These are phyloP conservation scores for Suillus subaureus DNA, from an alignment of 768 basidiomycete genomes.

Conservation along the genomic window DNA sequence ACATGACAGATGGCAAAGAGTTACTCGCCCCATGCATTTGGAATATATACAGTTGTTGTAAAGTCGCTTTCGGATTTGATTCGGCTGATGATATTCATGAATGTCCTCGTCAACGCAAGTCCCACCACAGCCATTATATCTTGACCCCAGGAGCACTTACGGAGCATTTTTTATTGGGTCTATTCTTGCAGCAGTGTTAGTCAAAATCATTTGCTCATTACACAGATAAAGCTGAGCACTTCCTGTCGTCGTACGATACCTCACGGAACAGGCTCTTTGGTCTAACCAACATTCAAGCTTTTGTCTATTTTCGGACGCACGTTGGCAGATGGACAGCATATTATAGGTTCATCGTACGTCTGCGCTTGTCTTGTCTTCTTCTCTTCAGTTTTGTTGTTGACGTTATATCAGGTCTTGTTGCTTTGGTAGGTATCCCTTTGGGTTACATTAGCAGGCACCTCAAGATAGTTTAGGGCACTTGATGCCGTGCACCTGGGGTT, in stretches of 20 bases:
- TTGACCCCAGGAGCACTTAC: not conserved
- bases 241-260: not conserved
- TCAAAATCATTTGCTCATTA: not conserved
- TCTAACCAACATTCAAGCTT: constrained; percentile 9
- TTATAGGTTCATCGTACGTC: constrained; percentile 8
- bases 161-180: not conserved
- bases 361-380: not conserved
- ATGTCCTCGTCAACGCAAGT: not conserved
- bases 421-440: constrained; percentile 11
- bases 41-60: not conserved
- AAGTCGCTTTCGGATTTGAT: not conserved
- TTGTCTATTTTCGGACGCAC: constrained; percentile 5
- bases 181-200: not conserved
- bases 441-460: not conserved
- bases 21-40: not conserved
- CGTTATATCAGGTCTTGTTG: constrained; percentile 5
- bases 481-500: constrained; percentile 38
- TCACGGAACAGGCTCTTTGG: constrained; percentile 9
- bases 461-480: constrained; percentile 30
- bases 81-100: not conserved
- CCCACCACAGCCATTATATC: rapidly evolving
- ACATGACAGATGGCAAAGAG: not conserved
- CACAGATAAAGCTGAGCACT: not conserved
- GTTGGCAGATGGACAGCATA: not conserved
- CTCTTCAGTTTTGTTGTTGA: not conserved